Percentiles rank a stretch among this genome's conserved stretches.
phyloP scores from a whole-genome alignment of 352 stramenopile genomes.

The Pythium coloratum region DNA sequence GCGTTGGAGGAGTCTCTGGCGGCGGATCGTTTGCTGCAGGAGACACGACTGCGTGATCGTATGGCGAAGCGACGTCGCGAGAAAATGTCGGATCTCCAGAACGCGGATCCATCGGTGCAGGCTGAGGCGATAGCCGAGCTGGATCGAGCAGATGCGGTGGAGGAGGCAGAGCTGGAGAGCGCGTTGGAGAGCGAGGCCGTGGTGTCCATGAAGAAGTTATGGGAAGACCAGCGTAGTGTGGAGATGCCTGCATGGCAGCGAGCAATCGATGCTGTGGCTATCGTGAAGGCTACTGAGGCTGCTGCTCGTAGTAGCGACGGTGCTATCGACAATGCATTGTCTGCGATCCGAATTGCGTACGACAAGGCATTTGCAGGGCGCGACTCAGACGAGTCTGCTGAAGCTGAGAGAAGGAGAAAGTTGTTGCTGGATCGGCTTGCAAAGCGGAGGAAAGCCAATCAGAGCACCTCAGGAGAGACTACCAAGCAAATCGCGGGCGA shows the following conservation, averaged over 20 bases:
- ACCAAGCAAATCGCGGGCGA: background rate
- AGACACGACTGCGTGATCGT: constrained; percentile 3
- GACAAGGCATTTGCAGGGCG: background rate
- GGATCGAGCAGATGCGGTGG: background rate
- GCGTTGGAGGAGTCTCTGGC: background rate
- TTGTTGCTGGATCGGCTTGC: background rate
- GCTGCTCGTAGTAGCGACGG: background rate
- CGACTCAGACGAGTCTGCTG: background rate
- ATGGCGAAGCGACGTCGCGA: background rate
- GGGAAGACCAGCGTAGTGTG: background rate
- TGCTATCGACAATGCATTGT: background rate
- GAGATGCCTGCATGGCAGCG: background rate
- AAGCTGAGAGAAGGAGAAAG: background rate
- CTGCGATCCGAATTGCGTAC: background rate
- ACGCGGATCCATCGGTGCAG: background rate
- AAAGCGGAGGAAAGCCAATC: background rate
- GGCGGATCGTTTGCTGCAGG: constrained; percentile 3
- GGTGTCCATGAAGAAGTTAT: background rate
- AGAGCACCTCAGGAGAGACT: background rate
- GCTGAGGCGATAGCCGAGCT: background rate
- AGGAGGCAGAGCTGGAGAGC: background rate
- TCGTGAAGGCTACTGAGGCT: background rate
- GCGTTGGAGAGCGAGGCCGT: background rate
- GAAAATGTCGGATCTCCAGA: background rate
- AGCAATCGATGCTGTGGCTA: background rate